Evolutionary conservation across 2,329 filamentous ascomycete species (phyloP), one percentile per base, ranked within the genome.

Genomic region (Paramyrothecium roridum): DNA sequence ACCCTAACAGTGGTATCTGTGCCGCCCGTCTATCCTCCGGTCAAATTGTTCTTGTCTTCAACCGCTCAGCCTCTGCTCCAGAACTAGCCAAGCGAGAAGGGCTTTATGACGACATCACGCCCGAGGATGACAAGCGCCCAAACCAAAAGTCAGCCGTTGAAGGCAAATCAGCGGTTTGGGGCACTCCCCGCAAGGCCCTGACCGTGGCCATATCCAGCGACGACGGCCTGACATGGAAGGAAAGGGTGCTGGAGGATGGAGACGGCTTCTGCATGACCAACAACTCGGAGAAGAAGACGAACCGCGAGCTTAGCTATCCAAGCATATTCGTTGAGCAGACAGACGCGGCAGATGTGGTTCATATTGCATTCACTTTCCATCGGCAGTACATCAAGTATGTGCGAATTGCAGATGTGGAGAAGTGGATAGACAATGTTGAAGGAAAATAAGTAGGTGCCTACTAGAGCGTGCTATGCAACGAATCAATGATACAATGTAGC

Each of bases 211-310:
- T 74, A 1, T 73, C 70, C 0, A 57, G 65, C 4, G 72, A 77
- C 52, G 60, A 69, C 10, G 74, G 74, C 0, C 3, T 65, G 11
- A 71, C 67, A 0, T 77, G 74, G 74, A 67, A 57, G 12, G 67
- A 67, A 50, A 70, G 66, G 19, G 65, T 76, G 4, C 57, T 78
- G 1, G 73, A 78, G 47, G 74, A 76, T 3, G 75, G 75, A 0
- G 74, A 78, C 57, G 76, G 76, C 0, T 77, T 72, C 23, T 78
- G 76, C 51, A 69, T 76, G 64, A 78, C 75, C 0, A 78, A 78
- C 55, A 76, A 76, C 52, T 76, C 72, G 0, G 64, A 65, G 11
- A 66, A 73, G 1, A 72, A 73, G 47, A 65, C 70, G 3, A 78
- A 78, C 23, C 61, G 74, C 8, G 75, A 78, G 54, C 48, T 78